These are phyloP conservation scores for Hordeum pubiflorum DNA, from an alignment of 202 grass and related monocot genomes.

Conservation along the genomic window DNA sequence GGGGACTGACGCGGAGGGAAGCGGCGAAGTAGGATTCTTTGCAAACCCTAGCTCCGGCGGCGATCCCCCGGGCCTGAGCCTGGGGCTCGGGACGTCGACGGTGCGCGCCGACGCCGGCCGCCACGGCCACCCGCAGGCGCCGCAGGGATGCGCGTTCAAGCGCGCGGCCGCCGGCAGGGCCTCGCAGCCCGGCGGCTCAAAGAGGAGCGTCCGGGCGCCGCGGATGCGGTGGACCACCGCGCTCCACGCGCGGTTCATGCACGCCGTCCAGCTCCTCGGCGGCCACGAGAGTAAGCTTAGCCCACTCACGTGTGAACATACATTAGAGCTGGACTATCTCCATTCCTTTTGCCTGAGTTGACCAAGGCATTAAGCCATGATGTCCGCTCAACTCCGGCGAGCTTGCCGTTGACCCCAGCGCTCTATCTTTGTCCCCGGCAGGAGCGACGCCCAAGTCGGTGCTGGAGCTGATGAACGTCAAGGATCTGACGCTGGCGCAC, in stretches of 20 bases:
- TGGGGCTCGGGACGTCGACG: conserved; percentile 30
- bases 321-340: neutral
- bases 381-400: conserved; percentile 22
- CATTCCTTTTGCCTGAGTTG: neutral
- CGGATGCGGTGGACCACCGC: conserved; percentile 97
- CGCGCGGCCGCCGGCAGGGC: conserved; percentile 36
- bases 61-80: conserved; percentile 39
- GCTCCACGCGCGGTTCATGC: conserved; percentile 88
- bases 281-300: conserved; percentile 84
- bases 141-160: conserved; percentile 60
- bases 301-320: neutral
- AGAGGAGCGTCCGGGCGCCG: conserved; percentile 75
- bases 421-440: conserved; percentile 20
- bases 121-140: neutral
- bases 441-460: conserved; percentile 99
- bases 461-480: conserved; percentile 99
- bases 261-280: conserved; percentile 94
- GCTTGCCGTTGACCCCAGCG: neutral
- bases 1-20: conserved; percentile 20
- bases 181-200: conserved; percentile 29
- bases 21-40: conserved; percentile 39
- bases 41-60: conserved; percentile 43
- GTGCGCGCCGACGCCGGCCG: neutral
- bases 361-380: neutral
- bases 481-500: conserved; percentile 95